Evolutionary conservation across 768 basidiomycete species (phyloP).

Genomic region (Termitomyces sp.): DNA sequence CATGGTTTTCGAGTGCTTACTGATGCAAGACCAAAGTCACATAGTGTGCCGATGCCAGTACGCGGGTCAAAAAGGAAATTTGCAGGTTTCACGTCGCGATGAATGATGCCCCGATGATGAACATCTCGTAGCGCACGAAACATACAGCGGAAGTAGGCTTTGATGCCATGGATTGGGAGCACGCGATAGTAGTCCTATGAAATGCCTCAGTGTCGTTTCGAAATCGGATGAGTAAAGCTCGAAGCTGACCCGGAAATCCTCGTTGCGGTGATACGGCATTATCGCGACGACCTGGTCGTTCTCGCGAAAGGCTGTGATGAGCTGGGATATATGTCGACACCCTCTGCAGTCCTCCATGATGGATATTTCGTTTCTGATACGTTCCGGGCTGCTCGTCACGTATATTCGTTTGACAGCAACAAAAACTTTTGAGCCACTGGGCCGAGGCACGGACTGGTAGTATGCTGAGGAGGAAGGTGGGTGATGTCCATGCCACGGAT

Average conservation of each 20-base stretch:
- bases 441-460: constrained; percentile 50
- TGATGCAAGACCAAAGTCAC: constrained; percentile 95
- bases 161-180: constrained; percentile 74
- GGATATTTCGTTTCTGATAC: constrained; percentile 89
- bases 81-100: constrained; percentile 97
- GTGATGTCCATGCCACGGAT: constrained; percentile 68
- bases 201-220: constrained; percentile 1
- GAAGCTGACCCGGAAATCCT: constrained; percentile 82
- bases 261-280: constrained; percentile 90
- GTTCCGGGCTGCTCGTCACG: constrained; percentile 89
- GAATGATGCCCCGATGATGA: constrained; percentile 83
- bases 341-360: constrained; percentile 87
- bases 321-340: constrained; percentile 84
- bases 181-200: constrained; percentile 71
- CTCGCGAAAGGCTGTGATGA: constrained; percentile 91
- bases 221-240: background rate
- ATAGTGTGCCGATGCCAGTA: constrained; percentile 79
- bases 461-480: constrained; percentile 60
- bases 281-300: constrained; percentile 91
- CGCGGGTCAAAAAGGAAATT: constrained; percentile 93
- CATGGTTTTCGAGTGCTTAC: constrained; percentile 41
- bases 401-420: constrained; percentile 97
- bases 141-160: constrained; percentile 86
- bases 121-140: constrained; percentile 88
- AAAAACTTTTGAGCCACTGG: constrained; percentile 54